Evolutionary conservation across 2,329 filamentous ascomycete genomes (phyloP), one percentile per base, ranked within the genome.

Genomic region (Diaporthe sp.): DNA sequence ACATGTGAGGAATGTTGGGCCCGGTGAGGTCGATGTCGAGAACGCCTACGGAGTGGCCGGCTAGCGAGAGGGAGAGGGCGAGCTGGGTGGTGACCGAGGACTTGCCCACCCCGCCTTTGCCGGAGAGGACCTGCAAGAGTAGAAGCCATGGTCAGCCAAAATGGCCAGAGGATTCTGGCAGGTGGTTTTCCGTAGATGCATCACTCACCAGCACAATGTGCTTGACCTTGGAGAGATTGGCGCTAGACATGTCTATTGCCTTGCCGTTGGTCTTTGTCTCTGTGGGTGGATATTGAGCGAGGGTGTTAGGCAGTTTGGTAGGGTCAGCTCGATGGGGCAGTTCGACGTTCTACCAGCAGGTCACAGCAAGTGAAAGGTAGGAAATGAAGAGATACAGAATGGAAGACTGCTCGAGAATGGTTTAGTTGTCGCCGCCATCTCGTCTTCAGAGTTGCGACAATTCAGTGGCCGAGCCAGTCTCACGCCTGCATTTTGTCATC

Each of bases 31-130:
- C 97, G 82, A 98, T 93, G 83, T 99, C 97, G 79, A 99, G 94
- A 39, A 99, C 95, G 72, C 97, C 97, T 58, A 98, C 96, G 0
- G 94, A 95, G 83, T 96, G 91, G 75, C 96, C 96, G 78, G 94
- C 91, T 1, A 97, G 90, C 2, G 95, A 93, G 44, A 99, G 92
- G 0, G 96, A 95, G 51, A 99, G 91, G 12, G 97, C 97, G 22
- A 99, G 92, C 84, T 99, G 97, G 1, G 96, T 97, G 0, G 97
- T 98, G n/a, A 98, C 93, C 71, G 95, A 98, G 58, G 96, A 98
- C 88, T 99, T 99, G 75, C 97, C 97, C 28, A 99, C 97, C 79
- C 97, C 97, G 81, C 97, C 97, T 89, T 99, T 99, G 80, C 97
- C 97, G 17, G 97, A 98, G 65, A 99, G 93, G 77, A 96, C 90